Conservation (phyloP, 192 early-diverging fungal genomes). For the Dispira parvispora region DNA sequence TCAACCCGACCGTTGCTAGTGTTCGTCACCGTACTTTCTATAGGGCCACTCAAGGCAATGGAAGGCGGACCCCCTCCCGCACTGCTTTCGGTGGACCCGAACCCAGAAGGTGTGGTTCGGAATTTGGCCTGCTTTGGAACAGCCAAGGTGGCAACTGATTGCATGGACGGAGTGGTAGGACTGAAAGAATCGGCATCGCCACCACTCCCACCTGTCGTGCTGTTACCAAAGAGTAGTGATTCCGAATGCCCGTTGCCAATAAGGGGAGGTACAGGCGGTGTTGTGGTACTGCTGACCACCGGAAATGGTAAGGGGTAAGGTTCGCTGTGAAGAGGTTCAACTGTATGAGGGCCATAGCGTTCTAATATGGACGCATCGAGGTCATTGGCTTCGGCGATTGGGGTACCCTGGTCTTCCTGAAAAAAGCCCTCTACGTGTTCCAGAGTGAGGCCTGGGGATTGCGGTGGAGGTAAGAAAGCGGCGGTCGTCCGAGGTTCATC, state of each 20-base stretch:
- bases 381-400: slow-evolving; percentile 6
- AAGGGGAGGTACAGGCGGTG: not conserved
- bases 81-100: not conserved
- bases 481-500: too few species aligned
- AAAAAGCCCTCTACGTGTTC: slow-evolving; percentile 9
- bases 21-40: too few species aligned
- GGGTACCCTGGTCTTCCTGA: slow-evolving; percentile 1
- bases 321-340: not conserved
- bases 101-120: not conserved
- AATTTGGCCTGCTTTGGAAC: slow-evolving; percentile 8
- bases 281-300: not conserved
- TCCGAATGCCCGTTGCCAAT: not conserved
- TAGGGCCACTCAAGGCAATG: too few species aligned
- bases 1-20: too few species aligned
- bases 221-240: not conserved
- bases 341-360: not conserved
- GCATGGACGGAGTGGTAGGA: not conserved
- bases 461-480: too few species aligned
- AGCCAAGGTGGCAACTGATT: not conserved
- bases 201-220: not conserved
- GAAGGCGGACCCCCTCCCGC: too few species aligned
- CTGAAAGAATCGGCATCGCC: not conserved
- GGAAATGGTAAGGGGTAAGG: slow-evolving; percentile 5
- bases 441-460: not conserved
- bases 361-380: not conserved